Evolutionary conservation across 306 rosid species (phyloP), one percentile per base, ranked within the genome.

Genomic region (Coriaria nepalensis): DNA sequence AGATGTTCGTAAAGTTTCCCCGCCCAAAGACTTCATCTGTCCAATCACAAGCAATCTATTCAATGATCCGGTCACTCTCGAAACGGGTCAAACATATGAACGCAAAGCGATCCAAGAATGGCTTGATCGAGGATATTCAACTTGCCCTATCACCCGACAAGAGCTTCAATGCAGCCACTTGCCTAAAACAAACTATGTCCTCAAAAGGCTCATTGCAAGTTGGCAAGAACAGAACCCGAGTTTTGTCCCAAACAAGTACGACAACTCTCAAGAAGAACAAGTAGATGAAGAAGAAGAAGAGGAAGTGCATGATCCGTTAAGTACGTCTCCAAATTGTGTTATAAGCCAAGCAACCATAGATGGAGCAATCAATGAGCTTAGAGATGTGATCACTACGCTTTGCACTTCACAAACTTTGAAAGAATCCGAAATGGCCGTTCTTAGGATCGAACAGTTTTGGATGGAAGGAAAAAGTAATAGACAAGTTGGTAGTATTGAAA

Each of bases 21-120:
- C 84, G 59, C 90, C 95, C 10, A 79, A 90, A 70, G 95, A 90
- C 65, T 84, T 81, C 59, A 87, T 84, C 34, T 90, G 97, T 61
- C 93, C 97, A 51, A 90, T 81, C 51, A 90, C 95, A 11, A 78
- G 87, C 68, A 73, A 80, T 64, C 53, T 88, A 11, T 88, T 88
- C 73, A 74, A 84, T 62, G 97, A 90, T 61, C 97, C 97, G 0
- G 97, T 90, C 56, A 90, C 97, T 36, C 82, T 90, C 36, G 95
- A 90, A 70, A 90, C 95, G 6, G 97, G 95, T 20, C 95, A 90
- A 57, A 84, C 97, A 52, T 90, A 74, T 47, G 97, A 90, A 76
- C 82, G 95, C 7, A 64, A 46, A 62, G 97, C 97, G 5, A 90
- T 81, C 8, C 93, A 79, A 43, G 93, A 90, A 62, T 90, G 97